Evolutionary conservation across 768 basidiomycete species (phyloP).

Genomic region (Psilocybe sp.): DNA sequence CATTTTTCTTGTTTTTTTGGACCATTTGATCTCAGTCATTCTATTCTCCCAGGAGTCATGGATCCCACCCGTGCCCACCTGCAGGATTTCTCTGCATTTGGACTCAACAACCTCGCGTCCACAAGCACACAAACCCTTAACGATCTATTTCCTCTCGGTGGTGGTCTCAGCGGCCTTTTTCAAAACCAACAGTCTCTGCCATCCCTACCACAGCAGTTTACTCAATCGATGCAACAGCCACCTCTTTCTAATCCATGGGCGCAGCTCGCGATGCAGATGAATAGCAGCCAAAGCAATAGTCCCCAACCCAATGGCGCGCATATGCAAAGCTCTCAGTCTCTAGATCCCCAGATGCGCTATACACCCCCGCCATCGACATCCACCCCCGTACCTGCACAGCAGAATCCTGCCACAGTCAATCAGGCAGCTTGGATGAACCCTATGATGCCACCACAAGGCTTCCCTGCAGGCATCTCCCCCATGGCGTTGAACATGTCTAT

Average conservation of each 20-base stretch:
- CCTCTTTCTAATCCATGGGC: slow-evolving; percentile 25
- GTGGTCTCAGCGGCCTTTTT: slow-evolving; percentile 16
- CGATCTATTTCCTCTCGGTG: slow-evolving; percentile 23
- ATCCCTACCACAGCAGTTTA: slow-evolving; percentile 15
- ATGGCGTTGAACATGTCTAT: slow-evolving; percentile 40
- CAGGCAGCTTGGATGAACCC: slow-evolving; percentile 31
- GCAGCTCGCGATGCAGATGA: slow-evolving; percentile 19
- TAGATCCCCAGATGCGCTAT: too few species aligned
- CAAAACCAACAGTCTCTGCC: slow-evolving; percentile 8
- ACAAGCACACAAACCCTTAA: slow-evolving; percentile 32
- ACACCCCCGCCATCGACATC: neutral
- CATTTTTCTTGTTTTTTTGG: slow-evolving; percentile 1
- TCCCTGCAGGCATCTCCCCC: slow-evolving; percentile 27
- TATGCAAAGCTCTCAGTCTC: neutral
- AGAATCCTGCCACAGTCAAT: slow-evolving; percentile 26
- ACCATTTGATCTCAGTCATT: neutral
- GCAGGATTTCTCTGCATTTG: slow-evolving; percentile 25
- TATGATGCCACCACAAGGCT: slow-evolving; percentile 22
- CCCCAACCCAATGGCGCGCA: slow-evolving; percentile 6
- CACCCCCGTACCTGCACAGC: slow-evolving; percentile 6
- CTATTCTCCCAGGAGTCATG: slow-evolving; percentile 16
- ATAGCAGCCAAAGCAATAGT: slow-evolving; percentile 12
- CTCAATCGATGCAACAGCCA: slow-evolving; percentile 14
- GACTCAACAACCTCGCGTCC: slow-evolving; percentile 24
- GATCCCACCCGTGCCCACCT: slow-evolving; percentile 17